Evolutionary conservation across 2,329 filamentous ascomycete genomes (phyloP), one percentile per base, ranked within the genome.

Genomic region (Neofusicoccum sp.): DNA sequence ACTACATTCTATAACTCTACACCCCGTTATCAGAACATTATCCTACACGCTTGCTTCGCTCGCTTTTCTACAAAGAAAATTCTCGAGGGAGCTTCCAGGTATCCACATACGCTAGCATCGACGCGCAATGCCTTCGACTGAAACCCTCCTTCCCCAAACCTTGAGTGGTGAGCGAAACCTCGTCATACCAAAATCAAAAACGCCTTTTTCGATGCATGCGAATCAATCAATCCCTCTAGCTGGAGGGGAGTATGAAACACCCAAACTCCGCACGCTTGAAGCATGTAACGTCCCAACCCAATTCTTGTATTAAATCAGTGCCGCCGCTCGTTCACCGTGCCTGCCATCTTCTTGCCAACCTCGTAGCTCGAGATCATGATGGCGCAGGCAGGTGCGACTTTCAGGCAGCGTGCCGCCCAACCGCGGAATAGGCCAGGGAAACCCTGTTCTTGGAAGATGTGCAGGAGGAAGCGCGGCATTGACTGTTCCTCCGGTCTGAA

Each of bases 321-420:
- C 16, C 45, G 57, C 26, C 78, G 79, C 67, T 86, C 82, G 66
- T 98, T 97, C 53, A 91, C 85, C 9, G 84, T 83, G 58, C 86
- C 82, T 34, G 96, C 96, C 72, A 89, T 87, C 74, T 90, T 88
- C 82, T 99, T 99, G 54, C 95, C 93, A 38, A 98, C 85, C 75
- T 99, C 95, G 74, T 98, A 99, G 72, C 89, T 96, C 72, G 91
- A 96, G 72, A 99, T 98, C 95, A 99, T 99, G 72, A 99, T 98
- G 30, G 95, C 95, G 76, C 95, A 99, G 0, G 93, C 91, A 1
- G 95, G 95, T 1, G 95, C 93, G 4, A 99, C 93, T 74, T 98
- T 98, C 63, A 98, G 80, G 66, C 91, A 96, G 40, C 95, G 83
- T 0, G 95, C 92, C 26, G 91, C 88, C 91, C 93, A 97, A 44